Base-by-base conservation (phyloP, 164 flowering plant genomes). In the Dillenia turbinata region DNA sequence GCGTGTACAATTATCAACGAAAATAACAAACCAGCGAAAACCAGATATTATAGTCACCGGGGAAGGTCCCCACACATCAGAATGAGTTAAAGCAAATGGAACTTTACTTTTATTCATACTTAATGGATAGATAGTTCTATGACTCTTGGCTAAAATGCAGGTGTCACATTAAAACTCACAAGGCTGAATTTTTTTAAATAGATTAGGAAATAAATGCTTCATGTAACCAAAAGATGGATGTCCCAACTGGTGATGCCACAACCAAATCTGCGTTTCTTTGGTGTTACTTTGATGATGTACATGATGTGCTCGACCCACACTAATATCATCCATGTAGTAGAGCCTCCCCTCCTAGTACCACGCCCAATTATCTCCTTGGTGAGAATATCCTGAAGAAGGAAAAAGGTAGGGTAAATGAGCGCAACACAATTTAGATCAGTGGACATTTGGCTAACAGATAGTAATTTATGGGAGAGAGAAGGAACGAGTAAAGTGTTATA, bases 401-500 rank as follows among this genome's bases (percentile, higher is more conserved):
- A 60, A n/a, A 60, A 60, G 13, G 44, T 50, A 33, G 63, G 54
- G 10, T 48, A 60, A 43, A 60, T 60, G 8, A 60, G 54, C 17
- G 26, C 53, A 22, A 40, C 12, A n/a, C 63, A 60, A 49, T 60
- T 51, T 5, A 60, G 54, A 49, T 49, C 54, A 13, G 54, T 5
- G 19, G 54, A 19, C 9, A 60, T 45, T 60, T 60, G 63, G 63
- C 63, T 60, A 3, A 49, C 65, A 14, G 40, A 62, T 22, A 62
- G 56, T 9, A 60, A 22, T 19, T 60, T 60, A 60, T 60, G 63
- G 49, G 63, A 49, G 12, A 60, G 24, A 10, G 63, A 60, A 8
- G 63, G 63, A 60, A 60, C 63, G 49, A 60, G 63, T 26, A 51
- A n/a, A 7, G 63, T 49, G 26, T 60, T 60, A 33, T 24, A 54